These are phyloP conservation scores for Rhodotorula sp. DNA, from an alignment of 1,284 basidiomycete species.

Conservation along the genomic window DNA sequence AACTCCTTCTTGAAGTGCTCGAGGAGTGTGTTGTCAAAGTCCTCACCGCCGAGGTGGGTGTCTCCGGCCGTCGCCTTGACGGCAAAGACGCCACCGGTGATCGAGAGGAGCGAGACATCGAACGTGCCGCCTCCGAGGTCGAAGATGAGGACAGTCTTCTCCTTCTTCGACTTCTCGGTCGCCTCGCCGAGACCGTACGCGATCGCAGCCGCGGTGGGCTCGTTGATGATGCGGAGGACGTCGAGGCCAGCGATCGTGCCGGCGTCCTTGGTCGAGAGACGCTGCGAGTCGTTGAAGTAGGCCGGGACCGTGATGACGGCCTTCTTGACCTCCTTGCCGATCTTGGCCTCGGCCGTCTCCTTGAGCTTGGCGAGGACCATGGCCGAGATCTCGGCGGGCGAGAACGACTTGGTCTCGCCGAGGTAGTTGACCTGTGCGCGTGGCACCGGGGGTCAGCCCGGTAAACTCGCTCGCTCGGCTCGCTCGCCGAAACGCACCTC, in stretches of 20 bases:
- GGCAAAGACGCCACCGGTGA: conserved; percentile 63
- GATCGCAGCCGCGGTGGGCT: conserved; percentile 56
- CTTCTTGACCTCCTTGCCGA: conserved; percentile 63
- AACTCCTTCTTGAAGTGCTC: conserved; percentile 73
- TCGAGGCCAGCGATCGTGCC: conserved; percentile 64
- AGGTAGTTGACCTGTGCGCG: conserved; percentile 58
- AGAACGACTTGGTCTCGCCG: conserved; percentile 61
- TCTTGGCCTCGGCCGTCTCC: conserved; percentile 68
- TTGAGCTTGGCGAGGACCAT: conserved; percentile 99
- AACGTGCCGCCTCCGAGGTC: conserved; percentile 92
- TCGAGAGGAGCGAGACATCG: conserved; percentile 65
- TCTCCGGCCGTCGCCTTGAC: conserved; percentile 64
- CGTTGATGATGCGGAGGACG: conserved; percentile 69
- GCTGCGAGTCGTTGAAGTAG: conserved; percentile 68
- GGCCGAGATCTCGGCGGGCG: conserved; percentile 77
- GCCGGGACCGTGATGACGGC: conserved; percentile 68
- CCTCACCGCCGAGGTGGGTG: conserved; percentile 74
- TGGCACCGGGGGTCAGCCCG: background rate
- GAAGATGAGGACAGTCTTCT: conserved; percentile 99
- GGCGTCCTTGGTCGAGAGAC: conserved; percentile 63
- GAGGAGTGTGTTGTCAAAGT: conserved; percentile 96
- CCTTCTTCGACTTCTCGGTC: conserved; percentile 72
- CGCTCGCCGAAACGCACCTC: conserved; percentile 20
- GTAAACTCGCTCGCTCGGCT: background rate
- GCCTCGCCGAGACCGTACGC: conserved; percentile 59